Base-by-base conservation (phyloP, 345 rosid genomes). In the Brassica carinata region DNA sequence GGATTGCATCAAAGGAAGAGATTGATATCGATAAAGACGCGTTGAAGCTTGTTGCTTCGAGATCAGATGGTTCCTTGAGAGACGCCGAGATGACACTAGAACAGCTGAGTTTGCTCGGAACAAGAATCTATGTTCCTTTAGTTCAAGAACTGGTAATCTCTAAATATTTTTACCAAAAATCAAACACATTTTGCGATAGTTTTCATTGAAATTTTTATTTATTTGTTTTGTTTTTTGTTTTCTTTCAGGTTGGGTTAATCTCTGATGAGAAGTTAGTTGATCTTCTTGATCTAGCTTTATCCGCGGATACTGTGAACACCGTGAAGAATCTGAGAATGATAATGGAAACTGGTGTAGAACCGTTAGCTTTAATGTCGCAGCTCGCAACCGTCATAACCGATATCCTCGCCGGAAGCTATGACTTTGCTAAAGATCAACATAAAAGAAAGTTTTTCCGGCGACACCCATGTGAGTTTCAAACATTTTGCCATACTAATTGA, bases 261-360 rank as follows among this genome's bases (percentile, higher is more conserved):
- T 91, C 94, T 72, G 99, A 96, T 86, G 99, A 96, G 82, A 96
- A 92, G 82, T 72, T 96, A 84, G 93, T 96, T 73, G 98, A 92
- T 87, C 98, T 96, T 87, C 99, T 96, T 74, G 99, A 96, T 87
- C 83, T 96, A 74, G 99, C 99, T 67, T 83, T 96, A 85, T 96
- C 99, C 38, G 99, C 99, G 8, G 99, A 96, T 85, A 92, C 99
- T 0, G 94, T 94, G 31, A 96, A 96, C 87, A 96, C 99, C 0
- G 98, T 96, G 65, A 96, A 94, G 97, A 91, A 84, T 68, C 82
- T 96, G 82, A 88, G 99, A 75, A 82, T 78, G 77, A 88, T 96
- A 85, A 92, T 96, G 98, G 99, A 96, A 85, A 87, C 93, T 5
- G 92, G 98, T 2, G 91, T 92, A 51, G 99, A 96, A 82, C 98